phyloP scores from a whole-genome alignment of 1,284 basidiomycete genomes.

The Microbotryum lychnidis-dioicae region DNA sequence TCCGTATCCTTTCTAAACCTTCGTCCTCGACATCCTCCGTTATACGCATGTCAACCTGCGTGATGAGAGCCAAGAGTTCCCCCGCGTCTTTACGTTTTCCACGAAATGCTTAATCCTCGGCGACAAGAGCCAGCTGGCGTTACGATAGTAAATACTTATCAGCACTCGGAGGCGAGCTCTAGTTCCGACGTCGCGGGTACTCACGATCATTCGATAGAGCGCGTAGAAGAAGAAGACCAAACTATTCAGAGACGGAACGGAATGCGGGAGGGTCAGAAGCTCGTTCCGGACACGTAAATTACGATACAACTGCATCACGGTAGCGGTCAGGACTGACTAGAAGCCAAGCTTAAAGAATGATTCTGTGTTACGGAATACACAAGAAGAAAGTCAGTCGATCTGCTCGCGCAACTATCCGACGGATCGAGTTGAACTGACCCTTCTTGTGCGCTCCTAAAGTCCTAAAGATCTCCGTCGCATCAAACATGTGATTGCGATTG shows the following conservation, averaged over 20 bases:
- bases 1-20: too few species aligned
- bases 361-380: constrained; percentile 40
- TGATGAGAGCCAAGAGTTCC: too few species aligned
- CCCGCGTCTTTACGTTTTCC: too few species aligned
- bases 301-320: background rate
- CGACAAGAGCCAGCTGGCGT: constrained; percentile 31
- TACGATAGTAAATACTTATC: background rate
- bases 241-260: constrained; percentile 1
- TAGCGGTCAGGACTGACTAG: constrained; percentile 44
- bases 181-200: constrained; percentile 44
- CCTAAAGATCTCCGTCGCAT: constrained; percentile 98
- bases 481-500: constrained; percentile 94
- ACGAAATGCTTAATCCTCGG: constrained; percentile 29
- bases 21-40: too few species aligned
- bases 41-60: too few species aligned
- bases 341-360: constrained; percentile 93
- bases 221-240: constrained; percentile 56
- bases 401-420: background rate
- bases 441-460: constrained; percentile 92
- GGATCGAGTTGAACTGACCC: constrained; percentile 39
- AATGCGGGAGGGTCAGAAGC: too few species aligned
- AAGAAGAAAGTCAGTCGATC: background rate
- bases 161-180: background rate
- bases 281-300: background rate
- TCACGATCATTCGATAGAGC: constrained; percentile 59